Evolutionary conservation across 306 rosid species (phyloP).

Genomic region (Citrullus colocynthis): DNA sequence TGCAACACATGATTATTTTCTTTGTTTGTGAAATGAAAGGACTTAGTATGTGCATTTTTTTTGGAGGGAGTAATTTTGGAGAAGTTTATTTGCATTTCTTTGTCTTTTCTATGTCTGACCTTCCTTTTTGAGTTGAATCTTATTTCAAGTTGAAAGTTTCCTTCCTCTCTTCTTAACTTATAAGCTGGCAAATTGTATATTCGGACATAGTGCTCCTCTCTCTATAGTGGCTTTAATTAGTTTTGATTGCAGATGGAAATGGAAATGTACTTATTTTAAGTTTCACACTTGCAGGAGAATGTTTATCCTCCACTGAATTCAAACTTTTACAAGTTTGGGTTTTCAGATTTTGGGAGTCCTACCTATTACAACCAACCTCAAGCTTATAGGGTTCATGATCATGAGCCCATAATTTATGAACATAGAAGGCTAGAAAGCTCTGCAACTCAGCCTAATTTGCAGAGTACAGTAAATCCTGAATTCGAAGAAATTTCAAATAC

Average conservation of each 20-base stretch:
- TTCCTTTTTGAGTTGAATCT: background rate
- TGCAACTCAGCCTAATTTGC: slow-evolving; percentile 32
- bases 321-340: slow-evolving; percentile 64
- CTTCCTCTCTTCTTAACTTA: background rate
- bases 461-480: slow-evolving; percentile 29
- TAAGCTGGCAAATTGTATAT: background rate
- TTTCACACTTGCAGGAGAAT: slow-evolving; percentile 52
- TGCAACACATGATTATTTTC: background rate
- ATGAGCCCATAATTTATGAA: slow-evolving; percentile 38
- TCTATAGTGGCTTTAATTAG: background rate
- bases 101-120: background rate
- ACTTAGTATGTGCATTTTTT: background rate
- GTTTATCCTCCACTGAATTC: slow-evolving; percentile 47
- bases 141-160: background rate
- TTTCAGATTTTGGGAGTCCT: slow-evolving; percentile 54
- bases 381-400: slow-evolving; percentile 47
- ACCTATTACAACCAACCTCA: slow-evolving; percentile 45
- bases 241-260: background rate
- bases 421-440: slow-evolving; percentile 55
- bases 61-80: background rate
- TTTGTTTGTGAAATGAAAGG: background rate
- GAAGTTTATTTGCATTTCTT: background rate
- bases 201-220: background rate
- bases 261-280: background rate
- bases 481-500: slow-evolving; percentile 41